Percentiles rank a stretch among this genome's conserved stretches.
phyloP scores from a whole-genome alignment of 768 basidiomycete genomes.

The Pilatotrama ljubarskyi region DNA sequence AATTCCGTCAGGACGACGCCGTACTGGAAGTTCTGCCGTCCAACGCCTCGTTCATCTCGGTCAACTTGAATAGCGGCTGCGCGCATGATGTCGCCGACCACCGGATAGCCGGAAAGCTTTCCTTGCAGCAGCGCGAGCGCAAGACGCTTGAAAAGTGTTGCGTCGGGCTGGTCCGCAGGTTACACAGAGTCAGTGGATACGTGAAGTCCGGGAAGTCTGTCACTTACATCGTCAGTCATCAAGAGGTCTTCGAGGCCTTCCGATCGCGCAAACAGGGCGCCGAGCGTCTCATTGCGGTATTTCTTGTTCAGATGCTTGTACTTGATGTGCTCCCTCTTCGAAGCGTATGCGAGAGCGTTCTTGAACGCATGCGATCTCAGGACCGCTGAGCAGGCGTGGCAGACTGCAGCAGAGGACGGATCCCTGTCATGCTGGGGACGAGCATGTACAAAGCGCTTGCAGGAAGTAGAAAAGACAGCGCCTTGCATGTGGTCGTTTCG shows the following conservation, averaged over 20 bases:
- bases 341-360: neutral
- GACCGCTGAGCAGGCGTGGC: neutral
- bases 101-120: slow-evolving; percentile 26
- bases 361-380: neutral
- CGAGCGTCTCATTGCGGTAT: neutral
- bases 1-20: slow-evolving; percentile 35
- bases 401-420: neutral
- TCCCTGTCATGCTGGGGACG: no score
- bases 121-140: slow-evolving; percentile 25
- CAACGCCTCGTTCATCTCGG: slow-evolving; percentile 30
- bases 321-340: neutral
- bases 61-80: slow-evolving; percentile 33
- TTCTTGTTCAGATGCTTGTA: slow-evolving; percentile 1
- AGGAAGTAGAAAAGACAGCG: neutral
- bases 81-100: slow-evolving; percentile 33
- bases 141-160: neutral
- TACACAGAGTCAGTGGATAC: neutral
- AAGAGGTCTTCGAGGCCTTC: neutral
- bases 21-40: slow-evolving; percentile 39
- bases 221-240: no score
- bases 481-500: neutral
- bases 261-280: neutral
- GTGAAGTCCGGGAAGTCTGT: no score
- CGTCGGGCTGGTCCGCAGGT: neutral
- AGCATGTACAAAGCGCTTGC: neutral